These are phyloP conservation scores for Cercospora sp. DNA, from an alignment of 2,329 filamentous ascomycete species.

Conservation along the genomic window DNA sequence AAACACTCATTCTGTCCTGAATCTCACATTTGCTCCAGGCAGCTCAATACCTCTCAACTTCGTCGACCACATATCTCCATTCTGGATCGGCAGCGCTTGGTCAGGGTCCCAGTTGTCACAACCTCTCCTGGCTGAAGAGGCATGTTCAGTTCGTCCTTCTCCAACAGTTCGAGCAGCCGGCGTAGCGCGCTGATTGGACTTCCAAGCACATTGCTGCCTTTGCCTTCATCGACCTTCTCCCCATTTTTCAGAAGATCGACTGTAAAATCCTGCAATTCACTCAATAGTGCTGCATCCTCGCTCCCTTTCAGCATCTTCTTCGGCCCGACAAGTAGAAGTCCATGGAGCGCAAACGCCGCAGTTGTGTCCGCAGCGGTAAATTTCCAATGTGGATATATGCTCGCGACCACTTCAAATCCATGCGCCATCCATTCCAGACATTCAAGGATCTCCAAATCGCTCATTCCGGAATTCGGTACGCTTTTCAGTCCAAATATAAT, in stretches of 20 bases:
- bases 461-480: constrained; percentile 20
- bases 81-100: constrained; percentile 25
- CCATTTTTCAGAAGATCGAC: constrained; percentile 24
- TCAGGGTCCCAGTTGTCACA: constrained; percentile 29
- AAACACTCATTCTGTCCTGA: constrained; percentile 22
- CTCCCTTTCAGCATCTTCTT: constrained; percentile 12
- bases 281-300: constrained; percentile 18
- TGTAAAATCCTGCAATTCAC: constrained; percentile 25
- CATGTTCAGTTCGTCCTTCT: constrained; percentile 27
- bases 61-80: constrained; percentile 28
- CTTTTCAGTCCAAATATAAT: constrained; percentile 27
- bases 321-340: constrained; percentile 26
- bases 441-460: constrained; percentile 24
- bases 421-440: constrained; percentile 28
- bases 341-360: constrained; percentile 29
- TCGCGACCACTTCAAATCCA: constrained; percentile 28
- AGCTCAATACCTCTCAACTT: constrained; percentile 26
- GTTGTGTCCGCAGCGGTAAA: constrained; percentile 30
- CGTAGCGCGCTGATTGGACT: constrained; percentile 28
- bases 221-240: constrained; percentile 21
- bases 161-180: constrained; percentile 24
- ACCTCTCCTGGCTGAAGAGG: constrained; percentile 25
- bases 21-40: constrained; percentile 25
- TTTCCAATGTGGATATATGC: constrained; percentile 29
- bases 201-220: constrained; percentile 26